Conservation (phyloP, 139 green algal species). For the Closterium sp. region DNA sequence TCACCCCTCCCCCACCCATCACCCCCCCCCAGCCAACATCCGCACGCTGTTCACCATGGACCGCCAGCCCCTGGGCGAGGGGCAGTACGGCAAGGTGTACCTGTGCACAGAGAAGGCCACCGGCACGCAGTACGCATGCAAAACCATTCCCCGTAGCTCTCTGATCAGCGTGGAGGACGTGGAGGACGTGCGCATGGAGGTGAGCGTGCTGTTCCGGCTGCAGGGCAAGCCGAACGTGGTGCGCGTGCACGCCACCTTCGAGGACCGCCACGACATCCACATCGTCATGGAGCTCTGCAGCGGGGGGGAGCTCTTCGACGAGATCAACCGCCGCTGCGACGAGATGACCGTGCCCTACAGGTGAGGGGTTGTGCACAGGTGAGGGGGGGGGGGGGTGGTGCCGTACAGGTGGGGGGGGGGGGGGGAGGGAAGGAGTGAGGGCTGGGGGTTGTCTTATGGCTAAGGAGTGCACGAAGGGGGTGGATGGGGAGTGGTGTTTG, state of each 20-base stretch:
- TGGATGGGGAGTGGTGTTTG: too few species aligned
- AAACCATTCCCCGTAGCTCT: slow-evolving; percentile 14
- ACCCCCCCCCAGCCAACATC: neutral
- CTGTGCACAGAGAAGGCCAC: slow-evolving; percentile 13
- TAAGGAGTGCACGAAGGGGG: too few species aligned
- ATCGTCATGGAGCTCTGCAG: slow-evolving; percentile 13
- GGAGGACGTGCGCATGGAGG: slow-evolving; percentile 23
- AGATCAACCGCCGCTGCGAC: neutral
- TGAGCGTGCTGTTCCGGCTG: slow-evolving; percentile 1
- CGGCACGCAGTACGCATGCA: slow-evolving; percentile 17
- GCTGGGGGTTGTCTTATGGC: too few species aligned
- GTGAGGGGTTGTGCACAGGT: neutral
- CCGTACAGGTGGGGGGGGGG: too few species aligned
- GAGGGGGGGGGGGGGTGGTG: too few species aligned
- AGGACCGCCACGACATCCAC: slow-evolving; percentile 8
- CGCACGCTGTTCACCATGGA: slow-evolving; percentile 1
- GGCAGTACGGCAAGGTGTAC: slow-evolving; percentile 92
- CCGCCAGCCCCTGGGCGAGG: slow-evolving; percentile 63
- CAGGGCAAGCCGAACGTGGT: slow-evolving; percentile 6
- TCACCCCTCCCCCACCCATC: neutral
- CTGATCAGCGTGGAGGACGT: slow-evolving; percentile 23
- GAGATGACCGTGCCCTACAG: slow-evolving; percentile 6
- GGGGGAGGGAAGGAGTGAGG: too few species aligned
- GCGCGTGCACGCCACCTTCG: neutral
- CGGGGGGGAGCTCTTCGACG: slow-evolving; percentile 5